phyloP scores from a whole-genome alignment of 2,329 filamentous ascomycete genomes.

The Scedosporium dehoogii region DNA sequence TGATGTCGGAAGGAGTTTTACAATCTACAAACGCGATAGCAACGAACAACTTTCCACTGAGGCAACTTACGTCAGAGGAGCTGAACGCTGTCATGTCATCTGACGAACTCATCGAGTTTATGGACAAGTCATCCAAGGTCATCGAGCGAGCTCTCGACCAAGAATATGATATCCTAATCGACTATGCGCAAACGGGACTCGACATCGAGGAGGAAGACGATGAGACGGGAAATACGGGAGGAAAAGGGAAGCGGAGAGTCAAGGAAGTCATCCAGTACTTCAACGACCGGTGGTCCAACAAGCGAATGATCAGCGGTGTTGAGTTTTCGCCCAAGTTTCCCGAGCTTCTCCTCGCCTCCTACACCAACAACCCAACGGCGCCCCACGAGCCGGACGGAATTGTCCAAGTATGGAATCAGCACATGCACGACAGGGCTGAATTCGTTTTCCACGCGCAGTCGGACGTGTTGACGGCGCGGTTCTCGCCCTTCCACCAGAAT shows the following conservation, averaged over 20 bases:
- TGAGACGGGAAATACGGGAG: conserved; percentile 57
- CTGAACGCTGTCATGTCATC: conserved; percentile 83
- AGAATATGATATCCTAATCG: conserved; percentile 90
- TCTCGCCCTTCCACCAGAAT: conserved; percentile 97
- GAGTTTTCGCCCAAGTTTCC: conserved; percentile 94
- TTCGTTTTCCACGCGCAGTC: conserved; percentile 95
- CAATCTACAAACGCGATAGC: conserved; percentile 27
- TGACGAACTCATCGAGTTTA: conserved; percentile 87
- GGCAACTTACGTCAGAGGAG: conserved; percentile 75
- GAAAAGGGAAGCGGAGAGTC: conserved; percentile 63
- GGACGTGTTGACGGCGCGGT: conserved; percentile 89
- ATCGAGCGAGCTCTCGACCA: conserved; percentile 92
- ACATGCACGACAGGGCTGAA: conserved; percentile 88
- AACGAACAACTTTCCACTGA: conserved; percentile 58
- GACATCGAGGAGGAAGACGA: conserved; percentile 76
- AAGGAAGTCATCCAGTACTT: conserved; percentile 90
- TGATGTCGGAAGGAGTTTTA: conserved; percentile 40
- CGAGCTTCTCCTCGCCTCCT: conserved; percentile 84
- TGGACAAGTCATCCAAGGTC: conserved; percentile 92
- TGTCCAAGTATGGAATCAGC: conserved; percentile 93
- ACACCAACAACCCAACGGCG: conserved; percentile 93
- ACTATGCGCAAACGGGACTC: conserved; percentile 77
- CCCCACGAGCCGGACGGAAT: conserved; percentile 90
- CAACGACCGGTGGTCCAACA: conserved; percentile 92
- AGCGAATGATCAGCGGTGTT: conserved; percentile 91